Conservation (phyloP, 1,139 yeast species). For the Meyerozyma athensensis region DNA sequence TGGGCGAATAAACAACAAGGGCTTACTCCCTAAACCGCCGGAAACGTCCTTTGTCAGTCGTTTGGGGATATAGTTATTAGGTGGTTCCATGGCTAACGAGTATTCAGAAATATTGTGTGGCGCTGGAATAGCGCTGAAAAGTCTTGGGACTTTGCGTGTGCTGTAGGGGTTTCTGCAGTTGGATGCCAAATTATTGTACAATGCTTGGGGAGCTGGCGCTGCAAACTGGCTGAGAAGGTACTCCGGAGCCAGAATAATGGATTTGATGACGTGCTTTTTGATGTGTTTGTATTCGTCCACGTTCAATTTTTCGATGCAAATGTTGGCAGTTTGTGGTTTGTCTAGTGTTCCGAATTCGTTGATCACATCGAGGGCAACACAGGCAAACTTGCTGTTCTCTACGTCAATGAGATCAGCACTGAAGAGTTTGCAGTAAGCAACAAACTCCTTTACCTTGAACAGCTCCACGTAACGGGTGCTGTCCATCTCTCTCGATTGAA, state of each 20-base stretch:
- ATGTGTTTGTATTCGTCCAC: constrained; percentile 23
- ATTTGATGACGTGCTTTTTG: constrained; percentile 27
- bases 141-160: background rate
- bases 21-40: background rate
- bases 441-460: constrained; percentile 34
- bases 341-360: constrained; percentile 30
- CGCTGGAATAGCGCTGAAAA: background rate
- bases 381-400: constrained; percentile 29
- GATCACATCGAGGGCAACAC: constrained; percentile 31
- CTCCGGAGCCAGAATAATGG: constrained; percentile 31
- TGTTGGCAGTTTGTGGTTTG: constrained; percentile 11
- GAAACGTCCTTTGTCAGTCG: background rate
- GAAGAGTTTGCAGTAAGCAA: constrained; percentile 34
- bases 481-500: constrained; percentile 23
- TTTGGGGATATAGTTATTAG: background rate
- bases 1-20: constrained; percentile 1
- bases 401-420: constrained; percentile 33
- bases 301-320: constrained; percentile 15
- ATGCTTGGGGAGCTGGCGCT: constrained; percentile 33
- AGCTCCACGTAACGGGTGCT: constrained; percentile 19
- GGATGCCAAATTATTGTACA: constrained; percentile 8
- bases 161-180: constrained; percentile 5
- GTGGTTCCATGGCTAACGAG: background rate
- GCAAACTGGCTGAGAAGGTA: constrained; percentile 29
- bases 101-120: constrained; percentile 1